Evolutionary conservation across 495 filamentous ascomycete genomes (phyloP), one percentile per base, ranked within the genome.

Genomic region (Aspergillus avenaceus): DNA sequence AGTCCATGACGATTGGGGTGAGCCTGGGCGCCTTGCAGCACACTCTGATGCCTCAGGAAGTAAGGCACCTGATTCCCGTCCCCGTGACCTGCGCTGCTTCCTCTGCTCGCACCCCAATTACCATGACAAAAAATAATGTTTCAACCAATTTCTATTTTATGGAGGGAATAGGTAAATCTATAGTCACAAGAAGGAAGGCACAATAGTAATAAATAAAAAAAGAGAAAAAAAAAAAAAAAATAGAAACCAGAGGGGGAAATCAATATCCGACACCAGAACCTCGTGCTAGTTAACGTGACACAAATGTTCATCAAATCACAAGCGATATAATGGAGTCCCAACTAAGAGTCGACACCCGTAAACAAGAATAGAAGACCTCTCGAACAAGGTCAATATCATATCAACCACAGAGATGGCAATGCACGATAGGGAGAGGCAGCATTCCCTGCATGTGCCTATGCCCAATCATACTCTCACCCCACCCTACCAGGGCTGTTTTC

Each of bases 371-470:
- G 54, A 55, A 52, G 52, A 53, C 55, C 58, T 27, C 38, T 27
- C 16, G 8, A 55, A 49, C 47, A 56, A 62, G 58, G 66, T 62
- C 65, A 54, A 40, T 61, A 56, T 53, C 46, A 32, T 52, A 45
- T 57, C 59, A 53, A 55, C 50, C 22, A 43, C 52, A 23, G 31
- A 48, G 55, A 34, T 16, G 41, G 25, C 28, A n/a, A 16, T 41
- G 45, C 32, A 23, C 36, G 22, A 48, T 40, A 47, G 57, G 49
- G 47, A 64, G 50, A 54, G 56, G 65, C 58, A 51, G 58, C 59
- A 67, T 65, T 69, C 38, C 63, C 66, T 64, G 67, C 62, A 69
- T 66, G 65, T 62, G 54, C 62, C 66, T 61, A 58, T 52, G 53
- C 48, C 63, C 41, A 50, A 50, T 48, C 21, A 47, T 25, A 53